Conservation (phyloP, 2,329 filamentous ascomycete species). For the Rhynchosporium agropyri region DNA sequence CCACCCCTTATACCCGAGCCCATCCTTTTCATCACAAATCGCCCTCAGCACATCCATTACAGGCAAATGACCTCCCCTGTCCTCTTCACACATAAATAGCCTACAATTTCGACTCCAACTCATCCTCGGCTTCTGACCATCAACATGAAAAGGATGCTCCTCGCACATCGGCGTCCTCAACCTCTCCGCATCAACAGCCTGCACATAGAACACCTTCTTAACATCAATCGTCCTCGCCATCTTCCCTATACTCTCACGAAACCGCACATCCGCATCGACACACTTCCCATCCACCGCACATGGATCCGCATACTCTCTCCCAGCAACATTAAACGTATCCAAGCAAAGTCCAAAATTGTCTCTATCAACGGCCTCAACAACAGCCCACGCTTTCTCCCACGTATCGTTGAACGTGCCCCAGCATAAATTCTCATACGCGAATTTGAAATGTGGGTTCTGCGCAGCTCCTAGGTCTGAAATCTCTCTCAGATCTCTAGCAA, state of each 20-base stretch:
- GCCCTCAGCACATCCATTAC: slow-evolving; percentile 54
- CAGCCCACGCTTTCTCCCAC: slow-evolving; percentile 73
- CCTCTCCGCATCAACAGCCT: slow-evolving; percentile 74
- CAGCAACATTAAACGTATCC: slow-evolving; percentile 79
- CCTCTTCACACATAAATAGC: slow-evolving; percentile 52
- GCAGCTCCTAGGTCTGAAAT: slow-evolving; percentile 68
- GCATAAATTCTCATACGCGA: slow-evolving; percentile 73
- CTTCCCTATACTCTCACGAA: slow-evolving; percentile 45
- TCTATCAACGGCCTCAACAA: slow-evolving; percentile 65
- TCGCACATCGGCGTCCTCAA: slow-evolving; percentile 58
- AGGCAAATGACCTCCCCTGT: slow-evolving; percentile 63
- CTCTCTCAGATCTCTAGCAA: slow-evolving; percentile 63
- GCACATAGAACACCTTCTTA: slow-evolving; percentile 67
- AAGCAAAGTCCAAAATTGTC: slow-evolving; percentile 76
- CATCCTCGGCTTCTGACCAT: slow-evolving; percentile 66
- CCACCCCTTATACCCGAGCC: slow-evolving; percentile 60
- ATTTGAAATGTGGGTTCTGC: slow-evolving; percentile 59
- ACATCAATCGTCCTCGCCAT: slow-evolving; percentile 36
- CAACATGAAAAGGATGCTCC: slow-evolving; percentile 60
- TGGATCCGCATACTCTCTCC: slow-evolving; percentile 71
- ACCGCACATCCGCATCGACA: slow-evolving; percentile 44
- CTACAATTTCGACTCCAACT: slow-evolving; percentile 78
- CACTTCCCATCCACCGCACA: slow-evolving; percentile 44
- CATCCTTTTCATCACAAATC: slow-evolving; percentile 53
- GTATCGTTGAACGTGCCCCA: slow-evolving; percentile 72